phyloP scores from a whole-genome alignment of 139 green algal species.

The Micractinium conductrix region DNA sequence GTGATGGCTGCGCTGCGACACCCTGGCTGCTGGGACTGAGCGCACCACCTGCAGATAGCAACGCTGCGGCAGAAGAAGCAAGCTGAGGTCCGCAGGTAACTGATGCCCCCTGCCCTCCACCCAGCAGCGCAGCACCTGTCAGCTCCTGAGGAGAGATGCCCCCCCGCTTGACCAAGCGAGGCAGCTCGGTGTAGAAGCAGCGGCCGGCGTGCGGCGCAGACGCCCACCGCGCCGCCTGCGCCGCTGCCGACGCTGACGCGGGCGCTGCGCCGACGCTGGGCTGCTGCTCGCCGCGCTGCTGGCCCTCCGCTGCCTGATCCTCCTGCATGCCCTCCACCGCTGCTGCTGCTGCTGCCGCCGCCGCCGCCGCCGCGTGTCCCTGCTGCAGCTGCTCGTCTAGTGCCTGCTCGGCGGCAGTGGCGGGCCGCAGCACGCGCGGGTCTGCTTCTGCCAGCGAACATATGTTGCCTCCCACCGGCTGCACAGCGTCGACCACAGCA shows the following conservation, averaged over 20 bases:
- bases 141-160: constrained; percentile 60
- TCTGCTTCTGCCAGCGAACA: constrained; percentile 69
- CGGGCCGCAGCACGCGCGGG: constrained; percentile 20
- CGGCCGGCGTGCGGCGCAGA: constrained; percentile 44
- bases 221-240: constrained; percentile 5
- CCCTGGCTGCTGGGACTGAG: no score
- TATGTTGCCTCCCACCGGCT: constrained; percentile 65
- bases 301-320: not conserved
- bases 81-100: no score
- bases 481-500: constrained; percentile 50
- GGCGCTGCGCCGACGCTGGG: not conserved
- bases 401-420: constrained; percentile 61
- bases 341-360: not conserved
- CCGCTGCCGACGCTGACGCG: constrained; percentile 26
- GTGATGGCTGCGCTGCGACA: not conserved
- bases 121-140: no score
- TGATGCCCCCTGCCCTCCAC: no score
- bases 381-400: constrained; percentile 60
- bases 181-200: constrained; percentile 75
- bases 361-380: not conserved
- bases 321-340: no score
- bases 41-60: no score
- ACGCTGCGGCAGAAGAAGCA: no score
- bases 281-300: constrained; percentile 32
- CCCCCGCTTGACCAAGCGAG: constrained; percentile 63